Percentiles rank a stretch among this genome's conserved stretches.
These are phyloP conservation scores for Kokia cookei DNA, from an alignment of 441 rosid species.

Conservation along the genomic window DNA sequence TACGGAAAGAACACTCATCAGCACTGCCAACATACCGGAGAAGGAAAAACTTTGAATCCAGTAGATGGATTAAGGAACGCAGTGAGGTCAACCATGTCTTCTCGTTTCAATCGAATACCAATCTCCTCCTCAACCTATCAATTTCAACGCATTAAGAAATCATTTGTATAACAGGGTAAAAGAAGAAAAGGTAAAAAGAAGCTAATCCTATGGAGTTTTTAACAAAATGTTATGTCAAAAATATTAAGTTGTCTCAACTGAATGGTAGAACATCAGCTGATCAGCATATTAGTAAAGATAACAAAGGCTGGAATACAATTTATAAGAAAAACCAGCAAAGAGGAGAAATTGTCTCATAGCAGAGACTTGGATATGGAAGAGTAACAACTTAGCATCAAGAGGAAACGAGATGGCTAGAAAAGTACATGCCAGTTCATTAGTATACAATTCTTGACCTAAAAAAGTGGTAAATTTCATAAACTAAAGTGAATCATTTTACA, in stretches of 20 bases:
- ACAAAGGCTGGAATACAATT: background rate
- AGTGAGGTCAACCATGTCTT: slow-evolving; percentile 84
- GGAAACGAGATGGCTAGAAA: background rate
- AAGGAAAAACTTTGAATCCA: slow-evolving; percentile 62
- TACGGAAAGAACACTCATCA: background rate
- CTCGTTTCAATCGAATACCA: slow-evolving; percentile 61
- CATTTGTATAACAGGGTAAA: background rate
- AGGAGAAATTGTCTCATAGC: background rate
- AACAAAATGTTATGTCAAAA: background rate
- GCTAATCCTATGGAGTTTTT: background rate
- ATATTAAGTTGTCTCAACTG: background rate
- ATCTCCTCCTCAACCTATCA: slow-evolving; percentile 86
- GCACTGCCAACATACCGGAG: slow-evolving; percentile 50
- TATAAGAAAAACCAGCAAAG: background rate
- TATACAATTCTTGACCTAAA: background rate
- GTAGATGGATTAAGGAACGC: slow-evolving; percentile 73
- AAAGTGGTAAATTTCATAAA: background rate
- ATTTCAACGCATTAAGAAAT: slow-evolving; percentile 1
- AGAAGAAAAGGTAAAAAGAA: background rate
- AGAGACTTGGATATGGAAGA: background rate
- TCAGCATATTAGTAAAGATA: background rate
- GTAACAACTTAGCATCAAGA: background rate
- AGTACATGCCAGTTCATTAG: background rate
- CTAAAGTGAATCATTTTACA: background rate
- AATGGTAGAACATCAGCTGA: background rate